A percentile compares a stretch with the other conserved stretches of the same genome.
phyloP scores from a whole-genome alignment of 176 grass and related monocot genomes.

The Stipa capillata region DNA sequence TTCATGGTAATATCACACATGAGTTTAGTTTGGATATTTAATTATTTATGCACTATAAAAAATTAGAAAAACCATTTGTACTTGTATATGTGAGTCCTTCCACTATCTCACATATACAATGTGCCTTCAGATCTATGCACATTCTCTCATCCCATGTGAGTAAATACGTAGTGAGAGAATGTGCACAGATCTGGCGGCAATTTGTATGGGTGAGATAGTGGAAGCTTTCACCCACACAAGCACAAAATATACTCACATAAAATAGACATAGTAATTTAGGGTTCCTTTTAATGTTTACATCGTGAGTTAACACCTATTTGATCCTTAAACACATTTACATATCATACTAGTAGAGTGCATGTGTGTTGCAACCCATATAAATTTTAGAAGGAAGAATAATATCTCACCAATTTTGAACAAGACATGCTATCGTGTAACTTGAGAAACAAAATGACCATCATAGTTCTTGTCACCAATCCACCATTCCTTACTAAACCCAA shows the following conservation, averaged over 20 bases:
- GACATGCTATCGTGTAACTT: no score
- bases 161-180: not conserved
- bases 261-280: not conserved
- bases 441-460: no score
- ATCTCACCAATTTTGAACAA: no score
- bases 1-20: slow-evolving; percentile 49
- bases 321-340: not conserved
- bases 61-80: not conserved
- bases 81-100: not conserved
- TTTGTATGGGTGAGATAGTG: not conserved
- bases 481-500: no score
- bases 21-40: not conserved
- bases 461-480: no score
- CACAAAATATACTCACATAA: not conserved
- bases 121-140: no score
- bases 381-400: no score
- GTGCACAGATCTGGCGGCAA: not conserved
- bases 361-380: no score
- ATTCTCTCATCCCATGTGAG: not conserved
- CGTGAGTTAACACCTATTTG: not conserved
- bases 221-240: not conserved
- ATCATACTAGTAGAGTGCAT: no score
- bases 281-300: not conserved
- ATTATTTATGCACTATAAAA: not conserved
- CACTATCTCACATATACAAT: no score